These are phyloP conservation scores for Onygena corvina DNA, from an alignment of 2,329 filamentous ascomycete species.

Conservation along the genomic window DNA sequence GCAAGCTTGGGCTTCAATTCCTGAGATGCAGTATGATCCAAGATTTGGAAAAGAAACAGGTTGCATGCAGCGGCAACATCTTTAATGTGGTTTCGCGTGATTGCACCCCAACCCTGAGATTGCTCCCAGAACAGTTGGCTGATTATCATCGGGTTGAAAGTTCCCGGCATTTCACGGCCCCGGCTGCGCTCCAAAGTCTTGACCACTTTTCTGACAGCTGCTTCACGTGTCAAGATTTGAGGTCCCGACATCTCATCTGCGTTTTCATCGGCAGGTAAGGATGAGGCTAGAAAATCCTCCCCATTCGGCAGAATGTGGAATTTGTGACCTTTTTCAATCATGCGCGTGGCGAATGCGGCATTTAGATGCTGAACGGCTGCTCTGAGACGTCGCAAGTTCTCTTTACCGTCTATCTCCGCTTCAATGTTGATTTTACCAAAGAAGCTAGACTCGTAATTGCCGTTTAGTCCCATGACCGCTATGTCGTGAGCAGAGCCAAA, in stretches of 20 bases:
- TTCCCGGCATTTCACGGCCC: constrained; percentile 47
- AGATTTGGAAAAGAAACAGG: constrained; percentile 24
- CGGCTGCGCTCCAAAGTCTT: constrained; percentile 32
- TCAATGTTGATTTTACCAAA: constrained; percentile 18
- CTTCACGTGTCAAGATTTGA: constrained; percentile 21
- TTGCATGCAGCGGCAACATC: constrained; percentile 26
- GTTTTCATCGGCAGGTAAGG: background rate
- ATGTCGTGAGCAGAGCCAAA: constrained; percentile 29
- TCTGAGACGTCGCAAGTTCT: constrained; percentile 18
- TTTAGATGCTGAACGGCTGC: constrained; percentile 21
- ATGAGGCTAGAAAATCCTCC: constrained; percentile 8
- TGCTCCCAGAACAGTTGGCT: constrained; percentile 50
- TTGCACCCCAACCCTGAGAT: constrained; percentile 41
- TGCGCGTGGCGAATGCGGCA: constrained; percentile 30
- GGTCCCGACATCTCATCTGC: background rate
- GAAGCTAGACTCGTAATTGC: constrained; percentile 25
- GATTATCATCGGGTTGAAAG: constrained; percentile 48
- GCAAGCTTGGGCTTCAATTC: constrained; percentile 30
- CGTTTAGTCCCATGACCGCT: constrained; percentile 24
- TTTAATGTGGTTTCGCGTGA: constrained; percentile 22
- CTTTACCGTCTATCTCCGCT: background rate
- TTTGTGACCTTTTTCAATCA: constrained; percentile 35
- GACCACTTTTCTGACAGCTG: constrained; percentile 32
- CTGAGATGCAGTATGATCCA: constrained; percentile 31
- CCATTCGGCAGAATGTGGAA: constrained; percentile 23